Evolutionary conservation across 352 stramenopile species (phyloP).

Genomic region (Aphanomyces cochlioides): DNA sequence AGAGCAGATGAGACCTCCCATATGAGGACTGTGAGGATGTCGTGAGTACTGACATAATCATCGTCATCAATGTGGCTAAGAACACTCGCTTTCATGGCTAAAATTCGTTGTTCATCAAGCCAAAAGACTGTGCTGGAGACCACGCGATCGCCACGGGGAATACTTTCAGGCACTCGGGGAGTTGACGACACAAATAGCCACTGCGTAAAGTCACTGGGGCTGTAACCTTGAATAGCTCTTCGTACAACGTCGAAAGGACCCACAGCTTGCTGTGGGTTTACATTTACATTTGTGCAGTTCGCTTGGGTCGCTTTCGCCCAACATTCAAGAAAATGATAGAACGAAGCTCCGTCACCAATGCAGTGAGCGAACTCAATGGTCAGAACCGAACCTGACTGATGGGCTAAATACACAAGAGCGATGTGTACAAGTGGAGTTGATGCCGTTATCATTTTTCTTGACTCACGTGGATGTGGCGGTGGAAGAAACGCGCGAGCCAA

Average conservation of each 20-base stretch:
- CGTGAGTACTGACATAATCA: constrained; percentile 9
- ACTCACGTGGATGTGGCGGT: background rate
- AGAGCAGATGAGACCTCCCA: background rate
- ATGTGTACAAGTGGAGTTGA: background rate
- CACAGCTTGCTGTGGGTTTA: no score
- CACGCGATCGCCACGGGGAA: background rate
- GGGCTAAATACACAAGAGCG: background rate
- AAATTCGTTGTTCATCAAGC: background rate
- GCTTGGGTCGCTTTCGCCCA: background rate
- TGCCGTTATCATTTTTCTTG: background rate
- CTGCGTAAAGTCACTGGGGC: no score
- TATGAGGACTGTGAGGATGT: background rate
- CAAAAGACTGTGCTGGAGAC: background rate
- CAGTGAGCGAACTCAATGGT: constrained; percentile 11
- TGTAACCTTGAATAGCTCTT: background rate
- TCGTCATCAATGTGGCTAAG: background rate
- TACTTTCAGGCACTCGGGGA: background rate
- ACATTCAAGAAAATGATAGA: constrained; percentile 7
- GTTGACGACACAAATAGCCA: constrained; percentile 26
- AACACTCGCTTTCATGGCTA: background rate
- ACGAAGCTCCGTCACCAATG: constrained; percentile 12
- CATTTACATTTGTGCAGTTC: background rate
- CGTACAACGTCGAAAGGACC: background rate
- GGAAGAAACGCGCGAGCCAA: background rate
- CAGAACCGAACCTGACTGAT: background rate